Conservation (phyloP, 306 rosid genomes). For the Trifolium dubium region DNA sequence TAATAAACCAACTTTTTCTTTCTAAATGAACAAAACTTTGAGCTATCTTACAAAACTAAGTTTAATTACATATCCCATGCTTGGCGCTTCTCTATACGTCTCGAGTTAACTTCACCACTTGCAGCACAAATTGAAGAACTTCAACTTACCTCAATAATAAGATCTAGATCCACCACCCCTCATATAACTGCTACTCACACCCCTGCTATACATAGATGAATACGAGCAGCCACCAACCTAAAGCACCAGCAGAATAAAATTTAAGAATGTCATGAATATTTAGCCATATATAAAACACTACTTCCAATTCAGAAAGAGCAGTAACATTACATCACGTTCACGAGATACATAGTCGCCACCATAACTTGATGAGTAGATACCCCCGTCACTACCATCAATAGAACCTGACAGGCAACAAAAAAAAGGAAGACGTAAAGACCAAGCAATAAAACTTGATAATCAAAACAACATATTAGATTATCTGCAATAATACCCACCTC, state of each 20-base stretch:
- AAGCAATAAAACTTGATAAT: constrained; percentile 15
- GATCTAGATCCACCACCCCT: constrained; percentile 81
- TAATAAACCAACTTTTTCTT: constrained; percentile 46
- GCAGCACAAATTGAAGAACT: constrained; percentile 50
- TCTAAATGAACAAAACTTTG: constrained; percentile 51
- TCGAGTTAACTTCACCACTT: constrained; percentile 47
- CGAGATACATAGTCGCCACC: constrained; percentile 77
- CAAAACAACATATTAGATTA: constrained; percentile 27
- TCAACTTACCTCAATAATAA: constrained; percentile 78
- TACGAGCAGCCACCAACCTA: constrained; percentile 85
- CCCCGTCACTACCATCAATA: constrained; percentile 70
- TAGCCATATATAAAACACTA: constrained; percentile 13
- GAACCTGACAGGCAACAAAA: constrained; percentile 63
- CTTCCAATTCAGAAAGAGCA: constrained; percentile 24
- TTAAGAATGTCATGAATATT: constrained; percentile 10
- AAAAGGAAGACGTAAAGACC: constrained; percentile 13
- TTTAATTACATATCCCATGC: constrained; percentile 50
- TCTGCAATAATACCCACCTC: constrained; percentile 54
- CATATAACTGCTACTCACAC: constrained; percentile 75
- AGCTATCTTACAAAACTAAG: constrained; percentile 43
- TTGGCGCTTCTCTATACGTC: constrained; percentile 50
- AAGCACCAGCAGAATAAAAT: constrained; percentile 27
- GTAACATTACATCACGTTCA: constrained; percentile 76
- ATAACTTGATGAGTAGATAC: constrained; percentile 84
- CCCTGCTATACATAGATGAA: constrained; percentile 80